Conservation (phyloP, 78 protist species). For the Chrysochromulina parva region DNA sequence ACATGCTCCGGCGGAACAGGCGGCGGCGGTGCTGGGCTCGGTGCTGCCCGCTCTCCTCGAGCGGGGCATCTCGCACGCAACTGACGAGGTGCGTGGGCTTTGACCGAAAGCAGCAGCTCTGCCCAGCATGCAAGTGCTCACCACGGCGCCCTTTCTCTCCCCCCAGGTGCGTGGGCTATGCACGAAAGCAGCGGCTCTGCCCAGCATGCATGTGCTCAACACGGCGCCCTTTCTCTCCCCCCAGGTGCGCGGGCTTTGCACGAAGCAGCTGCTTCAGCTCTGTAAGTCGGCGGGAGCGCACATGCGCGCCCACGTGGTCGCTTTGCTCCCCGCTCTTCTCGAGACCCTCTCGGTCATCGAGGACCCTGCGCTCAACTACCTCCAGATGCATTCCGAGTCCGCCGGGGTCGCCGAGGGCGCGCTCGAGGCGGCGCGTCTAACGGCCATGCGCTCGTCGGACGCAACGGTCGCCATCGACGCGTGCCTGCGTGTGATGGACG, state of each 20-base stretch:
- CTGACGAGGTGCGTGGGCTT: too few relatives aligned
- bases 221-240: too few relatives aligned
- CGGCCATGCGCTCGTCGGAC: neutral
- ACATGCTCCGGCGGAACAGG: neutral
- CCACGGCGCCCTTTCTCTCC: too few relatives aligned
- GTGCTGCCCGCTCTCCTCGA: neutral
- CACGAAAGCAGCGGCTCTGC: too few relatives aligned
- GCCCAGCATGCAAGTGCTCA: too few relatives aligned
- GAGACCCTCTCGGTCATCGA: neutral
- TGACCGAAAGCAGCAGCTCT: too few relatives aligned
- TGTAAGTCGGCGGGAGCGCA: neutral
- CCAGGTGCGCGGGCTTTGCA: neutral
- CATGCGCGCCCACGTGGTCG: neutral
- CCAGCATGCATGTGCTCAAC: too few relatives aligned
- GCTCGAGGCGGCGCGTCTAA: neutral
- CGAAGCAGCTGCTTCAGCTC: neutral
- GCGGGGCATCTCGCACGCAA: neutral
- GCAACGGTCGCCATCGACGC: neutral
- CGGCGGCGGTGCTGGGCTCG: neutral
- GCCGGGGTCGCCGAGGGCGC: neutral
- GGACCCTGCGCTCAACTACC: neutral
- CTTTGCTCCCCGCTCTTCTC: neutral
- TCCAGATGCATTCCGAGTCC: neutral
- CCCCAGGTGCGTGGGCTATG: neutral
- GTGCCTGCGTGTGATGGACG: neutral